These are phyloP conservation scores for Melampsora americana DNA, from an alignment of 1,284 basidiomycete genomes.

Conservation along the genomic window DNA sequence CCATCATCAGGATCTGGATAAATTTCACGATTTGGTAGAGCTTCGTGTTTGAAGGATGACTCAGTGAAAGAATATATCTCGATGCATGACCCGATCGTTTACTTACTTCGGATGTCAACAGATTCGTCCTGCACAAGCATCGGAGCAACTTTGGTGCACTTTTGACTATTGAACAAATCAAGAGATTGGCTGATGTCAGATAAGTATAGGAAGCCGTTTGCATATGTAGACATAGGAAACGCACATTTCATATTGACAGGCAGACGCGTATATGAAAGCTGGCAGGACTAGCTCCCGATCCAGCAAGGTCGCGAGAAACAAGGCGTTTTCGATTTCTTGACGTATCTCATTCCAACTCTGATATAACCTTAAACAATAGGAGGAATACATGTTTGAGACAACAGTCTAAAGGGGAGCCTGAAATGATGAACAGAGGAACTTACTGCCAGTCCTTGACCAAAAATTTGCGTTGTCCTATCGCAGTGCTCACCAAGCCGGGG, in stretches of 20 bases:
- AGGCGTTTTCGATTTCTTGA: not conserved
- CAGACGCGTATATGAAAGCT: slow-evolving; percentile 7
- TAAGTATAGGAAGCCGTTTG: no score
- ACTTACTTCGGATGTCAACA: slow-evolving; percentile 5
- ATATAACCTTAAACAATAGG: not conserved
- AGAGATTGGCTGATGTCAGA: not conserved
- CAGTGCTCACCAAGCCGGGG: not conserved
- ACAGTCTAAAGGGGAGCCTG: not conserved
- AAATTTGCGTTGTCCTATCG: not conserved
- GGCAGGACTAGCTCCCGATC: slow-evolving; percentile 2
- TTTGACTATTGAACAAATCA: not conserved
- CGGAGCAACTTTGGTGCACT: not conserved
- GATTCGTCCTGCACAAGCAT: slow-evolving; percentile 8
- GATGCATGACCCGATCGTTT: no score
- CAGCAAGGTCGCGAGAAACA: not conserved
- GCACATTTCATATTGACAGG: slow-evolving; percentile 4
- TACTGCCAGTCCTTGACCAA: slow-evolving; percentile 7
- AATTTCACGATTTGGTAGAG: not conserved
- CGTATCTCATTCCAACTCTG: slow-evolving; percentile 1
- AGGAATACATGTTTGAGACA: not conserved
- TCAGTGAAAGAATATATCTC: not conserved
- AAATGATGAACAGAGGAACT: not conserved
- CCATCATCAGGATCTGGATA: slow-evolving; percentile 10
- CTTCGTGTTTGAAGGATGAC: not conserved
- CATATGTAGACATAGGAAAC: not conserved